Conservation (phyloP, 768 basidiomycete genomes). For the Crepidotus variabilis region DNA sequence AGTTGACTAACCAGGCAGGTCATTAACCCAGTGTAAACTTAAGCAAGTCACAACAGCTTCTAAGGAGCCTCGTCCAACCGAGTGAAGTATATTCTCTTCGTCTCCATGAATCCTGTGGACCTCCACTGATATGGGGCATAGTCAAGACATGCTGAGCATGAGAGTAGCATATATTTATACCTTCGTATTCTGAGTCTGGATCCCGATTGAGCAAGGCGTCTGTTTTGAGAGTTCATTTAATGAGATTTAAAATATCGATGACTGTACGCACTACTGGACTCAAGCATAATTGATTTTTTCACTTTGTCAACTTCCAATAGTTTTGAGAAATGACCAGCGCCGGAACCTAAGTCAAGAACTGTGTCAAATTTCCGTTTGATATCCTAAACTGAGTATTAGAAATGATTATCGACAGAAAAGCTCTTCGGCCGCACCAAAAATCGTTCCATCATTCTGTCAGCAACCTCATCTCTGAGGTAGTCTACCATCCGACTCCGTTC, state of each 20-base stretch:
- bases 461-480: slow-evolving; percentile 88
- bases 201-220: slow-evolving; percentile 75
- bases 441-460: slow-evolving; percentile 87
- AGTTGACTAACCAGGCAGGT: slow-evolving; percentile 75
- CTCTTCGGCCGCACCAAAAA: slow-evolving; percentile 55
- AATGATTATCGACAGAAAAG: slow-evolving; percentile 4
- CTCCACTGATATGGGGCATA: slow-evolving; percentile 47
- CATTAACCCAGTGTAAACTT: slow-evolving; percentile 95
- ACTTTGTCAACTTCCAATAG: slow-evolving; percentile 67
- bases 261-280: slow-evolving; percentile 67
- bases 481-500: slow-evolving; percentile 74
- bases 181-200: slow-evolving; percentile 74
- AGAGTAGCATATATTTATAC: slow-evolving; percentile 33
- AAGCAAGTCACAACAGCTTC: slow-evolving; percentile 92
- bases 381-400: slow-evolving; percentile 50
- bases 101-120: slow-evolving; percentile 77
- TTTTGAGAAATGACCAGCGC: slow-evolving; percentile 89
- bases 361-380: slow-evolving; percentile 80
- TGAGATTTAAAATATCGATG: background rate
- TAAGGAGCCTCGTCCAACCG: slow-evolving; percentile 68
- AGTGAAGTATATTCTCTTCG: slow-evolving; percentile 74
- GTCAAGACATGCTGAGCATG: slow-evolving; percentile 6
- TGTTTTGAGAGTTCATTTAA: slow-evolving; percentile 26
- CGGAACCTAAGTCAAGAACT: slow-evolving; percentile 85
- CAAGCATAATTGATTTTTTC: slow-evolving; percentile 77